Evolutionary conservation across 129 eudicot genomes (phyloP).

Genomic region (Mikania micrantha): DNA sequence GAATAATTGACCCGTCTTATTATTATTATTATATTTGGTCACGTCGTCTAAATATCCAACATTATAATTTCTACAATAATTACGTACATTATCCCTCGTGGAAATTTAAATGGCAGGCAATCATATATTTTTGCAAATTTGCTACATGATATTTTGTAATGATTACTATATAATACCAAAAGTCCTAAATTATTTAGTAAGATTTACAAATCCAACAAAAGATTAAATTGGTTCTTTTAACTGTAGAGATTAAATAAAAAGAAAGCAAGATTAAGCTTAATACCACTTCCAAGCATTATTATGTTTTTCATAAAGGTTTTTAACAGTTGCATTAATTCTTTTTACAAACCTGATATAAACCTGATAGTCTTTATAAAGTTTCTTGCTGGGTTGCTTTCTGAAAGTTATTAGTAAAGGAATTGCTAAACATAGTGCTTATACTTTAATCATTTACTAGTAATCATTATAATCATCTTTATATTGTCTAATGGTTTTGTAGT

Average conservation of each 20-base stretch:
- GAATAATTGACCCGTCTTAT: neutral
- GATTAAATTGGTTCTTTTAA: too few species aligned
- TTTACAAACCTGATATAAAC: too few species aligned
- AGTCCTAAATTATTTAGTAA: too few species aligned
- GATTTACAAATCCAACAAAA: too few species aligned
- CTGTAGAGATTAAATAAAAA: too few species aligned
- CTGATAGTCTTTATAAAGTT: too few species aligned
- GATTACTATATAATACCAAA: too few species aligned
- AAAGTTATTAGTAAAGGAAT: neutral
- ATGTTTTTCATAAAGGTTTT: neutral
- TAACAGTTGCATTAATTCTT: too few species aligned
- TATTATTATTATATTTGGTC: neutral
- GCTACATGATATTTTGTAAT: neutral
- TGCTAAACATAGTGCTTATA: neutral
- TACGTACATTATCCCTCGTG: neutral
- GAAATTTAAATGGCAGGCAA: too few species aligned
- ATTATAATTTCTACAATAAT: neutral
- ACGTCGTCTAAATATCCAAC: neutral
- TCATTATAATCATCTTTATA: too few species aligned
- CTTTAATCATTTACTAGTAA: neutral
- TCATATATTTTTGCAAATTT: neutral
- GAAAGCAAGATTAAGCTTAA: too few species aligned
- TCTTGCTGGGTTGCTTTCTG: neutral
- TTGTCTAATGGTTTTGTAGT: too few species aligned
- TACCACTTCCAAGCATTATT: neutral